phyloP scores from a whole-genome alignment of 208 protist species.

The Leishmania tropica region DNA sequence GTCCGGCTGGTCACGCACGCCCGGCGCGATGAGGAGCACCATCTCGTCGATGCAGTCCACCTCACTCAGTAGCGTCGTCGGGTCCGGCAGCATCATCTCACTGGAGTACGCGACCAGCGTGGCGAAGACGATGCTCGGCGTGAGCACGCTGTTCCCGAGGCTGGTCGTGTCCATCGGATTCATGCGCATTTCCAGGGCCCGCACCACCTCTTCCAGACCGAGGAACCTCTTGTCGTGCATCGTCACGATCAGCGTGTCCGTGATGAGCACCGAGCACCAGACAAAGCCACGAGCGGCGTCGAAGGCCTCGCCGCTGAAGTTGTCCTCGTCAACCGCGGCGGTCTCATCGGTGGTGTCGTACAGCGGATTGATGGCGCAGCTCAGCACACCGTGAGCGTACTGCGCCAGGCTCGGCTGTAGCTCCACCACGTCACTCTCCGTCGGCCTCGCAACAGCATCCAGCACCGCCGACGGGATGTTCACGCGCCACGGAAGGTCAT shows the following conservation, averaged over 20 bases:
- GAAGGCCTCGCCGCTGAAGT: conserved; percentile 33
- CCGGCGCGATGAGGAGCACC: conserved; percentile 83
- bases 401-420: conserved; percentile 45
- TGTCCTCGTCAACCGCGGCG: conserved; percentile 21
- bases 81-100: conserved; percentile 73
- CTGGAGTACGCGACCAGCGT: conserved; percentile 64
- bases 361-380: conserved; percentile 45
- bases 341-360: conserved; percentile 13
- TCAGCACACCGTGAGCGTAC: conserved; percentile 61
- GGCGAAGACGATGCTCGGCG: conserved; percentile 41
- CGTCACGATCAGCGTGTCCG: conserved; percentile 59
- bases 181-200: conserved; percentile 38
- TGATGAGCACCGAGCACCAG: conserved; percentile 66
- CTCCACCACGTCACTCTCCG: conserved; percentile 68
- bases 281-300: conserved; percentile 39
- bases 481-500: conserved; percentile 36
- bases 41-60: conserved; percentile 90
- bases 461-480: conserved; percentile 44
- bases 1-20: conserved; percentile 81
- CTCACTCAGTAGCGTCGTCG: conserved; percentile 72
- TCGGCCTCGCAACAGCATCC: conserved; percentile 51
- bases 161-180: conserved; percentile 11
- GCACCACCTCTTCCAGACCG: conserved; percentile 56
- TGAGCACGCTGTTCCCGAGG: conserved; percentile 14
- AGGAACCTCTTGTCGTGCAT: conserved; percentile 61